Conservation (phyloP, 108 stramenopile genomes). For the Parietichytrium sp. region DNA sequence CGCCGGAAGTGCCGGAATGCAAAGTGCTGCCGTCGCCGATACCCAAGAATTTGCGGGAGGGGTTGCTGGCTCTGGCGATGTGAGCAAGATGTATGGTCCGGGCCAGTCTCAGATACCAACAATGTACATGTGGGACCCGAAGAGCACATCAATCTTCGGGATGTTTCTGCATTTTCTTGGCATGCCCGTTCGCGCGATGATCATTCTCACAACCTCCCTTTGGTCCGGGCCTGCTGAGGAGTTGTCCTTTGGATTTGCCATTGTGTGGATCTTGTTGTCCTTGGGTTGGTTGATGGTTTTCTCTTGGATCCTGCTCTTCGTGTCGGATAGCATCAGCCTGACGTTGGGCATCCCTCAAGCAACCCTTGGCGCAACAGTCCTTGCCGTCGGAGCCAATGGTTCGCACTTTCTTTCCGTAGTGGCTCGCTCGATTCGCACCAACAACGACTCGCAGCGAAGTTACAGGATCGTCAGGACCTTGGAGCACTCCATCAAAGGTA, state of each 20-base stretch:
- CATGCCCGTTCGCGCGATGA: background rate
- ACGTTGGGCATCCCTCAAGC: background rate
- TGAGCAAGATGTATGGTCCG: too few relatives aligned
- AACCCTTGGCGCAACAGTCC: background rate
- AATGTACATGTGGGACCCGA: background rate
- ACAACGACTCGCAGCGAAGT: background rate
- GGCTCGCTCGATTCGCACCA: background rate
- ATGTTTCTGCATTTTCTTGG: background rate
- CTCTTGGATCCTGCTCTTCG: background rate
- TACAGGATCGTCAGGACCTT: background rate
- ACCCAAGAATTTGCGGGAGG: conserved; percentile 8
- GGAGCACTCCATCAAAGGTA: conserved; percentile 32
- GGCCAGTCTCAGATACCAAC: too few relatives aligned
- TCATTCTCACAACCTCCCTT: background rate
- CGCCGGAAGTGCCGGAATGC: too few relatives aligned
- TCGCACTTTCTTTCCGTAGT: background rate
- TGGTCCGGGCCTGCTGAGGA: background rate
- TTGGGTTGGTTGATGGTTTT: background rate
- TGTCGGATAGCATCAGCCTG: background rate
- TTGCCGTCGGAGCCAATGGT: background rate
- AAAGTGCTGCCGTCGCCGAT: too few relatives aligned
- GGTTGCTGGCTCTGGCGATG: too few relatives aligned
- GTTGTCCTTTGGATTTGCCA: background rate
- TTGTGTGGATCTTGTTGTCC: background rate
- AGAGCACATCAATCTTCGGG: background rate